Evolutionary conservation across 805 yeast genomes (phyloP).

Genomic region (Myxozyma mucilagina): DNA sequence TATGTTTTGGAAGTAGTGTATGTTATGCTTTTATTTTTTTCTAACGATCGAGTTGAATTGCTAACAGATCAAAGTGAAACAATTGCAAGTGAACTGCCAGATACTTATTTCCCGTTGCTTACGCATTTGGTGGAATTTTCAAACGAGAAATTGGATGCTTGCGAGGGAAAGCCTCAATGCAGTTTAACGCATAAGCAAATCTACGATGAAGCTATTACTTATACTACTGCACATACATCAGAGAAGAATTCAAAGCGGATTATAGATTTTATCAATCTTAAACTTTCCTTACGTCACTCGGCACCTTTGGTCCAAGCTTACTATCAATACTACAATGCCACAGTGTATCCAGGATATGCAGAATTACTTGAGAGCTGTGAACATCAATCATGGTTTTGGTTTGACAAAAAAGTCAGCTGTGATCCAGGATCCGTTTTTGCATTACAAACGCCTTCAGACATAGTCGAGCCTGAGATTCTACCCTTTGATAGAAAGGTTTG

Average conservation of each 20-base stretch:
- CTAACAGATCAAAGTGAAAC: conserved; percentile 37
- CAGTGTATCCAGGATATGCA: conserved; percentile 40
- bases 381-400: conserved; percentile 51
- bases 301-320: conserved; percentile 70
- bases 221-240: background rate
- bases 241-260: conserved; percentile 17
- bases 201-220: conserved; percentile 25
- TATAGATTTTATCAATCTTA: conserved; percentile 44
- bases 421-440: conserved; percentile 77
- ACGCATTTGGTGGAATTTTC: conserved; percentile 23
- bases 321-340: conserved; percentile 50
- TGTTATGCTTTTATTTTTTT: background rate
- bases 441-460: conserved; percentile 51
- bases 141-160: conserved; percentile 25
- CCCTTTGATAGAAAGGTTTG: conserved; percentile 71
- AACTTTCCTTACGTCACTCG: conserved; percentile 50
- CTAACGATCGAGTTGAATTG: background rate
- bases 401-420: conserved; percentile 59
- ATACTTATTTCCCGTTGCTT: conserved; percentile 41
- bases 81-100: conserved; percentile 37
- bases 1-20: conserved; percentile 27
- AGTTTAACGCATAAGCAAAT: conserved; percentile 23
- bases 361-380: conserved; percentile 40
- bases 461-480: conserved; percentile 33
- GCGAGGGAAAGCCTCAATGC: conserved; percentile 21